Conservation (phyloP, 345 rosid species). For the Salix dunnii region DNA sequence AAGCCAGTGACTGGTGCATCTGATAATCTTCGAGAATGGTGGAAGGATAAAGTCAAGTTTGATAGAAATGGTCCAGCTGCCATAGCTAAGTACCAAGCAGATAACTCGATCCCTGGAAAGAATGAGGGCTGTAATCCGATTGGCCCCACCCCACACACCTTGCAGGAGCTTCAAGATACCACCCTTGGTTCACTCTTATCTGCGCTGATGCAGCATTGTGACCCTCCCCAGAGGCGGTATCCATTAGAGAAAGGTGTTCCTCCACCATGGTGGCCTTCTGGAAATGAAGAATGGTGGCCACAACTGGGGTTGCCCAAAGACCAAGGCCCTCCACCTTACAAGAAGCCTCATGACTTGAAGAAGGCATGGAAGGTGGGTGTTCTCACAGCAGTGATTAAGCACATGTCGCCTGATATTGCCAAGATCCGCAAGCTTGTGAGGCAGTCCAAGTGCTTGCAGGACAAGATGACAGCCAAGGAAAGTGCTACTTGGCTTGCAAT, state of each 20-base stretch:
- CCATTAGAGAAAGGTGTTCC: slow-evolving; percentile 79
- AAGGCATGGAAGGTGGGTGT: slow-evolving; percentile 96
- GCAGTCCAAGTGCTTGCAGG: slow-evolving; percentile 86
- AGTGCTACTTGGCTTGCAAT: slow-evolving; percentile 86
- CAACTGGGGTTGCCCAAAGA: slow-evolving; percentile 65
- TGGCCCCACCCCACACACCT: slow-evolving; percentile 65
- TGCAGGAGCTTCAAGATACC: slow-evolving; percentile 96
- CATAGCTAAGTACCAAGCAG: slow-evolving; percentile 66
- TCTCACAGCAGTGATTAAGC: slow-evolving; percentile 75
- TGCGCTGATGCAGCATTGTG: slow-evolving; percentile 80
- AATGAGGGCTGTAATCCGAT: slow-evolving; percentile 43
- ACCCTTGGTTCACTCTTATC: slow-evolving; percentile 90
- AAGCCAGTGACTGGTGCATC: slow-evolving; percentile 86
- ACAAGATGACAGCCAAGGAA: slow-evolving; percentile 93
- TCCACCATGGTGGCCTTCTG: slow-evolving; percentile 98
- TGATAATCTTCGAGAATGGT: slow-evolving; percentile 92
- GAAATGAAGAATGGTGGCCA: slow-evolving; percentile 91
- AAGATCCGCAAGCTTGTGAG: slow-evolving; percentile 77
- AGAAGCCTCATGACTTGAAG: slow-evolving; percentile 97
- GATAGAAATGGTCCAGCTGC: slow-evolving; percentile 95
- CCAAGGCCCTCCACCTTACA: slow-evolving; percentile 83
- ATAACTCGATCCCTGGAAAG: slow-evolving; percentile 49
- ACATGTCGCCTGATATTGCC: slow-evolving; percentile 70
- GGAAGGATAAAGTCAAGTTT: slow-evolving; percentile 93
- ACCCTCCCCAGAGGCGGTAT: slow-evolving; percentile 86